These are phyloP conservation scores for Setaria viridis DNA, from an alignment of 202 grass and related monocot genomes.

Conservation along the genomic window DNA sequence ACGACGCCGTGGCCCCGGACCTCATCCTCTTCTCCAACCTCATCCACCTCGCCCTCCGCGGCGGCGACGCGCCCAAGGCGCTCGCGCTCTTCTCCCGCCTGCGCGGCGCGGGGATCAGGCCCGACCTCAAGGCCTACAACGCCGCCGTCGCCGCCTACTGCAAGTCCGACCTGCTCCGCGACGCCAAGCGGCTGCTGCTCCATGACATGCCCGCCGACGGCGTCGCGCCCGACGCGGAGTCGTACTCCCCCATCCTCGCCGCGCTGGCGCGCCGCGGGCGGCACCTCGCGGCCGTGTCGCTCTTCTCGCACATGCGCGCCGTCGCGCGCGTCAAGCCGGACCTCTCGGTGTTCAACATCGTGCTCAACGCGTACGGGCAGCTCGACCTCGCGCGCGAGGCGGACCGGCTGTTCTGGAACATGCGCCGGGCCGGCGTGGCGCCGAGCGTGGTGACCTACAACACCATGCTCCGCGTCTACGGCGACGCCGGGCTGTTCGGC, in stretches of 20 bases:
- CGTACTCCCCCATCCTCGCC: slow-evolving; percentile 81
- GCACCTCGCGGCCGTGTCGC: slow-evolving; percentile 78
- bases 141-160: slow-evolving; percentile 70
- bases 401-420: slow-evolving; percentile 89
- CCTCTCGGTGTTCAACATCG: slow-evolving; percentile 88
- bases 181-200: slow-evolving; percentile 74
- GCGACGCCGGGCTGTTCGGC: slow-evolving; percentile 83
- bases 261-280: slow-evolving; percentile 68
- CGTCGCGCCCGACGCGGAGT: slow-evolving; percentile 69
- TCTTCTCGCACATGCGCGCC: slow-evolving; percentile 83
- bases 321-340: slow-evolving; percentile 71
- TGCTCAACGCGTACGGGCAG: slow-evolving; percentile 89
- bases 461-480: slow-evolving; percentile 94
- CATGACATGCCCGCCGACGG: slow-evolving; percentile 71
- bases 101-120: slow-evolving; percentile 54
- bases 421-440: slow-evolving; percentile 67
- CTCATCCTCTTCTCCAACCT: slow-evolving; percentile 88
- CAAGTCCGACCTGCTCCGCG: slow-evolving; percentile 66
- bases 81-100: slow-evolving; percentile 88
- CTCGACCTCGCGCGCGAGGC: slow-evolving; percentile 83
- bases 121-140: slow-evolving; percentile 88
- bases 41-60: slow-evolving; percentile 77
- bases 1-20: slow-evolving; percentile 69
- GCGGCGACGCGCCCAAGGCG: slow-evolving; percentile 72
- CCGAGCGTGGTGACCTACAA: slow-evolving; percentile 90